phyloP scores from a whole-genome alignment of 306 rosid species.

The Inga oerstediana region DNA sequence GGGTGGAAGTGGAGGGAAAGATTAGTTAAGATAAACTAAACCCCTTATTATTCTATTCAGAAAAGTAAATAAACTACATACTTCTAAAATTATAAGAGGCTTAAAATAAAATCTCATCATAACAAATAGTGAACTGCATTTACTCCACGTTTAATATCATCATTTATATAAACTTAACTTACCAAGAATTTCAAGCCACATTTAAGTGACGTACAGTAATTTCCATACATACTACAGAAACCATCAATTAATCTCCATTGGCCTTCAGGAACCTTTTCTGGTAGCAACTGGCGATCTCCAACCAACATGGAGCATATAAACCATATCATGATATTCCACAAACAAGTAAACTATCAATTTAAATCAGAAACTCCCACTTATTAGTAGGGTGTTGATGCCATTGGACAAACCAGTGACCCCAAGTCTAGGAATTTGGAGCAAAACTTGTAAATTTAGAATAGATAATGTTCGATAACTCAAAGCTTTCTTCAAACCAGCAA shows the following conservation, averaged over 20 bases:
- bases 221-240: neutral
- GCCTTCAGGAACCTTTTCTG: neutral
- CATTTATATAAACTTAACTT: neutral
- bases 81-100: neutral
- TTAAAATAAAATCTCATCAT: neutral
- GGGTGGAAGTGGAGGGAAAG: no score
- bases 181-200: neutral
- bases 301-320: neutral
- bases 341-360: neutral
- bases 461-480: neutral
- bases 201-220: neutral
- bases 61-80: neutral
- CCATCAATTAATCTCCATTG: neutral
- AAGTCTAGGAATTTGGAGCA: neutral
- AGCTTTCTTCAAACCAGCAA: constrained; percentile 19
- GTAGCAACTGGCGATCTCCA: neutral
- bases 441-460: constrained; percentile 21
- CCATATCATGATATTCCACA: neutral
- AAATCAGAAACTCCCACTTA: neutral
- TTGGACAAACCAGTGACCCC: neutral
- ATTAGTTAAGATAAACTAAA: no score
- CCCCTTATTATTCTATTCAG: neutral
- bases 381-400: neutral
- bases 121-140: neutral
- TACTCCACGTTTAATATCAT: neutral